Evolutionary conservation across 192 early-diverging fungal species (phyloP).

Genomic region (Rhizoclosmatium globosum): DNA sequence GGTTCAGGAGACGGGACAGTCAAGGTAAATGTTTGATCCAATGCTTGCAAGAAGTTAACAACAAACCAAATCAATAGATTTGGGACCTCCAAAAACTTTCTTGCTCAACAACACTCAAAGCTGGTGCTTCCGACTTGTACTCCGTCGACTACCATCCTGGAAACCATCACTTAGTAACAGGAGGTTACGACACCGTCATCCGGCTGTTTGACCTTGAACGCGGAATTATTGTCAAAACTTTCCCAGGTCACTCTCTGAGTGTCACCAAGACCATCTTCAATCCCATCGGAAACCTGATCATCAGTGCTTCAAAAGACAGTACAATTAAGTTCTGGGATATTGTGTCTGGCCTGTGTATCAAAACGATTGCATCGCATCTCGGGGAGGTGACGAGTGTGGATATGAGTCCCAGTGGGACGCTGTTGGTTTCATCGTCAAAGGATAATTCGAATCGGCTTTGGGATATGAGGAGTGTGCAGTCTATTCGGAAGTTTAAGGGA

Average conservation of each 20-base stretch:
- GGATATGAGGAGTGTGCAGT: conserved; percentile 90
- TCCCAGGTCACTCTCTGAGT: conserved; percentile 87
- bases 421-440: conserved; percentile 89
- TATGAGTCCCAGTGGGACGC: conserved; percentile 85
- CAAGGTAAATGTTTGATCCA: conserved; percentile 54
- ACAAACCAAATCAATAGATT: conserved; percentile 48
- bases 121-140: conserved; percentile 87
- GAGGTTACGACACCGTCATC: conserved; percentile 95
- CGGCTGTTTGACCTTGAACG: conserved; percentile 88
- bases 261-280: conserved; percentile 88
- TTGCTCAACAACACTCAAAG: conserved; percentile 71
- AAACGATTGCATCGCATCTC: conserved; percentile 90
- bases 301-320: conserved; percentile 93
- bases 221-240: conserved; percentile 82
- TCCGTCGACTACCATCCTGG: conserved; percentile 88
- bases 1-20: conserved; percentile 85
- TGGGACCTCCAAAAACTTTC: conserved; percentile 71
- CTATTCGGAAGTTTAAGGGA: conserved; percentile 89
- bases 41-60: conserved; percentile 6
- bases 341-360: conserved; percentile 92
- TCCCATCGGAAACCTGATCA: conserved; percentile 92
- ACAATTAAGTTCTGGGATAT: conserved; percentile 99
- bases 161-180: conserved; percentile 85
- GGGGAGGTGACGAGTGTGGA: conserved; percentile 96
- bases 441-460: conserved; percentile 98